A percentile compares a stretch with the other conserved stretches of the same genome.
Conservation (phyloP, 164 flowering plant species). For the Piper longum region DNA sequence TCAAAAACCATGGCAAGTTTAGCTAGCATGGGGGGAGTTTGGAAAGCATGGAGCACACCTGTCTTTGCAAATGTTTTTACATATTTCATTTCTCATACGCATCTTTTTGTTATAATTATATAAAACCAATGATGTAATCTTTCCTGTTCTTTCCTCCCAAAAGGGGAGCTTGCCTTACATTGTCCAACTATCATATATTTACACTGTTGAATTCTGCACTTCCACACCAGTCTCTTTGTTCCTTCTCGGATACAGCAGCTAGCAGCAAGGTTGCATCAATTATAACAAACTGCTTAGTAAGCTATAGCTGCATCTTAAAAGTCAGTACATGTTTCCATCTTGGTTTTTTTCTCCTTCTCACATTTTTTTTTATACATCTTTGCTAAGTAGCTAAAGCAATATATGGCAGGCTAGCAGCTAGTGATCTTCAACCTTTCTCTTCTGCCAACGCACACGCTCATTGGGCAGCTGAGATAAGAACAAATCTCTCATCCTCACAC, state of each 20-base stretch:
- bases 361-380: no score
- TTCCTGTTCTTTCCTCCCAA: constrained; percentile 8
- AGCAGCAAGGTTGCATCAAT: no score
- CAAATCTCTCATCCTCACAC: neutral
- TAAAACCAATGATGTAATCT: neutral
- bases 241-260: no score
- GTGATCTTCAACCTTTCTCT: neutral
- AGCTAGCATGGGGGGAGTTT: constrained; percentile 10
- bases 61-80: neutral
- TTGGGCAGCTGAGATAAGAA: neutral
- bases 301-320: no score
- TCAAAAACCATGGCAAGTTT: constrained; percentile 59
- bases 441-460: neutral
- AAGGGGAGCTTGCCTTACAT: constrained; percentile 3
- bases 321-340: neutral
- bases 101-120: neutral
- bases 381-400: neutral
- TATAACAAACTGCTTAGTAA: no score
- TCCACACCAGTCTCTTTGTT: no score
- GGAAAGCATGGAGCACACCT: neutral
- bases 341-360: neutral
- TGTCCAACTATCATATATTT: neutral
- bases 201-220: no score
- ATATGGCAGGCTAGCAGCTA: neutral
- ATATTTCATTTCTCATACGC: neutral